Conservation (phyloP, 2,329 filamentous ascomycete genomes). For the Fusarium mundagurra region DNA sequence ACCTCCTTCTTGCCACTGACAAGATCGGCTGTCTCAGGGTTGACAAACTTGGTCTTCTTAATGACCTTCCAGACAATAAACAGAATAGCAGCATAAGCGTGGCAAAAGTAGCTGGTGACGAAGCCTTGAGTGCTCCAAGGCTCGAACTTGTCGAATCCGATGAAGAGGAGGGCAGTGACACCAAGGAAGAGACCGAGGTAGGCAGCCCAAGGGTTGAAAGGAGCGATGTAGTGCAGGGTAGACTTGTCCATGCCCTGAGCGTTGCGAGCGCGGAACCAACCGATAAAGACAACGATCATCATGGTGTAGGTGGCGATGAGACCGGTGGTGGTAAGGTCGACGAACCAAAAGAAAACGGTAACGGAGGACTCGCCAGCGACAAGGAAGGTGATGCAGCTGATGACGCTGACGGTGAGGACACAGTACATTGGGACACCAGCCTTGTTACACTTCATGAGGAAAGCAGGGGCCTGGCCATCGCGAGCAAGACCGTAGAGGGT, state of each 20-base stretch:
- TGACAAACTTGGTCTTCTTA: slow-evolving; percentile 59
- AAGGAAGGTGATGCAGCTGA: slow-evolving; percentile 62
- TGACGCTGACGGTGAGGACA: slow-evolving; percentile 58
- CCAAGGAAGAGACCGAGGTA: slow-evolving; percentile 60
- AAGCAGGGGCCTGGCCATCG: slow-evolving; percentile 56
- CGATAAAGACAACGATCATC: slow-evolving; percentile 54
- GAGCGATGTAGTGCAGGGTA: slow-evolving; percentile 60
- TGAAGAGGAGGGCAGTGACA: slow-evolving; percentile 61
- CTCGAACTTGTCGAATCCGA: slow-evolving; percentile 65
- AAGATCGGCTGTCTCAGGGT: slow-evolving; percentile 37
- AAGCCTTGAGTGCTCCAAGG: slow-evolving; percentile 61
- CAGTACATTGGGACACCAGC: slow-evolving; percentile 68
- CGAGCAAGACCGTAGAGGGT: slow-evolving; percentile 59
- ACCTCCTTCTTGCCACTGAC: slow-evolving; percentile 70
- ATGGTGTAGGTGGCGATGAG: slow-evolving; percentile 65
- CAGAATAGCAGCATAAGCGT: slow-evolving; percentile 63
- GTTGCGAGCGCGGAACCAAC: slow-evolving; percentile 59
- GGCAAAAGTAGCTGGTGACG: slow-evolving; percentile 63
- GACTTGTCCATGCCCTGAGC: slow-evolving; percentile 59
- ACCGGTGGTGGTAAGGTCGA: slow-evolving; percentile 64
- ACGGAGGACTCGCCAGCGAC: slow-evolving; percentile 57
- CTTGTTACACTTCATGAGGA: slow-evolving; percentile 66
- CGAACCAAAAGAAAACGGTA: slow-evolving; percentile 63
- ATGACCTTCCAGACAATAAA: slow-evolving; percentile 57
- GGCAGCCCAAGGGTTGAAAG: slow-evolving; percentile 61